Evolutionary conservation across 2,329 filamentous ascomycete genomes (phyloP).

Genomic region (Pestalotiopsis sp.): DNA sequence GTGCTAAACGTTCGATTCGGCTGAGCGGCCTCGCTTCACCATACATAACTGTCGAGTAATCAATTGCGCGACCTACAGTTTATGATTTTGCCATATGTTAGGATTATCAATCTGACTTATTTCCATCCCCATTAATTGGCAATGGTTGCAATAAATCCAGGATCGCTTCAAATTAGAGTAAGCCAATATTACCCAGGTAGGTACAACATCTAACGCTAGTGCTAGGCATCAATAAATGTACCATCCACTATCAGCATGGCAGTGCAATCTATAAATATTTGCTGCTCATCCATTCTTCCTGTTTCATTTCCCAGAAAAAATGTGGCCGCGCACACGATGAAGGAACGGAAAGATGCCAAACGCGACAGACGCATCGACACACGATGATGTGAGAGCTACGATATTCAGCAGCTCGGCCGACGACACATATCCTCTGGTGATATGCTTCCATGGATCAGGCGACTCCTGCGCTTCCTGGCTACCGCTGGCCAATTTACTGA

Average conservation of each 20-base stretch:
- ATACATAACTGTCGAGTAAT: neutral
- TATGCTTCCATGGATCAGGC: conserved; percentile 34
- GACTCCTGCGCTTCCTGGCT: conserved; percentile 28
- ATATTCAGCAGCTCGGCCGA: neutral
- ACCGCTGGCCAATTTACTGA: conserved; percentile 20
- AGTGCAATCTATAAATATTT: neutral
- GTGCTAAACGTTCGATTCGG: neutral
- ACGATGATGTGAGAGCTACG: neutral
- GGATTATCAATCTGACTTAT: no score
- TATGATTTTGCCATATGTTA: no score
- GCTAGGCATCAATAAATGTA: neutral
- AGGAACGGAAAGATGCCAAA: neutral
- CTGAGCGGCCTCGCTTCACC: neutral
- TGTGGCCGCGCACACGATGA: neutral
- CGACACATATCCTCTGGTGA: conserved; percentile 22
- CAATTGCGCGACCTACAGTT: no score
- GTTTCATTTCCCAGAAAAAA: neutral
- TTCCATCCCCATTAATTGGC: no score
- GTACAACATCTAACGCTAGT: neutral
- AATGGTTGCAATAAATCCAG: neutral
- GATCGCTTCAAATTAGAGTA: neutral
- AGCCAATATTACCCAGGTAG: neutral
- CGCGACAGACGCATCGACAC: neutral
- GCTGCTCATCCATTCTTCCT: neutral
- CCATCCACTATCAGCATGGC: neutral